Percentiles rank a stretch among this genome's conserved stretches.
Conservation (phyloP, 2,329 filamentous ascomycete genomes). For the Chaetomiaceae sp. region DNA sequence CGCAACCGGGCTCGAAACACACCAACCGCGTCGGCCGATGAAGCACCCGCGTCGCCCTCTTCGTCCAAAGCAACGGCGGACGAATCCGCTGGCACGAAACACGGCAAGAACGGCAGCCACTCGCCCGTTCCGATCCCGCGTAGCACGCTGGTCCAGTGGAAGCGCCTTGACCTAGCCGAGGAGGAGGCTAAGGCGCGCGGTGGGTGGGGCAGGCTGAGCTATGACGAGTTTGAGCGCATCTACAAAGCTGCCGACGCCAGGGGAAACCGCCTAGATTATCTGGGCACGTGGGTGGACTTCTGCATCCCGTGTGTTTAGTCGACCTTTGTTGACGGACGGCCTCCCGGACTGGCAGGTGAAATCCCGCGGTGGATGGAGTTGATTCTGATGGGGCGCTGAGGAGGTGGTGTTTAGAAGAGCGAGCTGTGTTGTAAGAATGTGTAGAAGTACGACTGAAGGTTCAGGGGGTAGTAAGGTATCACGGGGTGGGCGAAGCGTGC, state of each 20-base stretch:
- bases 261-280: slow-evolving; percentile 64
- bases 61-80: neutral
- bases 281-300: slow-evolving; percentile 87
- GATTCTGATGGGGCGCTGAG: too few relatives aligned
- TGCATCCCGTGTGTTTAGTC: slow-evolving; percentile 50
- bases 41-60: neutral
- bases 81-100: neutral
- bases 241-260: slow-evolving; percentile 62
- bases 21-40: neutral
- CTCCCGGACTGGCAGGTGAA: neutral
- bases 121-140: slow-evolving; percentile 23
- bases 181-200: slow-evolving; percentile 62
- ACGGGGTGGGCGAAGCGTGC: too few relatives aligned
- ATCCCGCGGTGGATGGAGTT: neutral
- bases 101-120: neutral
- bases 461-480: too few relatives aligned
- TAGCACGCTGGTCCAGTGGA: slow-evolving; percentile 42
- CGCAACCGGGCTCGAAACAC: neutral
- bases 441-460: too few relatives aligned
- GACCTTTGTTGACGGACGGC: neutral
- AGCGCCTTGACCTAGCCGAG: slow-evolving; percentile 58
- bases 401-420: too few relatives aligned
- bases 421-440: too few relatives aligned
- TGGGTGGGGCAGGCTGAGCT: slow-evolving; percentile 73
- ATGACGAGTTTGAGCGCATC: slow-evolving; percentile 70